Base-by-base conservation (phyloP, 2,329 filamentous ascomycete species). In the Ceratocystis variospora region DNA sequence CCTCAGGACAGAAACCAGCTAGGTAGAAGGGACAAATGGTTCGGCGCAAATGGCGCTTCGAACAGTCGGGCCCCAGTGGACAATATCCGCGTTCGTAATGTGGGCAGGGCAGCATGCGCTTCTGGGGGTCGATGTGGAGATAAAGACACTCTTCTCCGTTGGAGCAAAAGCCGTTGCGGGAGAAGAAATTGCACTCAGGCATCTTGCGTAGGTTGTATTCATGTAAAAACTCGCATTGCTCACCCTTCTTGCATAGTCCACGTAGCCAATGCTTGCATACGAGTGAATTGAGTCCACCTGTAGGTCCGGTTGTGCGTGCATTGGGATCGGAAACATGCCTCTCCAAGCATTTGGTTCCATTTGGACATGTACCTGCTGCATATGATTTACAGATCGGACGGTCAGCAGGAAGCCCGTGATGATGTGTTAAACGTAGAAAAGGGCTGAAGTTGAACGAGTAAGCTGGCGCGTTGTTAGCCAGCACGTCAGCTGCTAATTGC, bases 211-310 rank as follows among this genome's bases (percentile, higher is more conserved):
- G 83, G 77, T 99, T 97, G 80, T 96, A 99, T 77, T 97, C 94
- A 81, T 99, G 94, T 62, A 97, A 81, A 73, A 97, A 99, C 79
- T 99, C 94, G 85, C 94, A 99, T 71, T 86, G 85, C 73, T 96
- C 88, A 72, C 93, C 94, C 77, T 97, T 97, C 75, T 99, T 99
- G 81, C 94, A 99, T 22, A 99, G 84, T 0, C 92, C 93, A 70
- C 95, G 89, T 73, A 97, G 86, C 87, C 94, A 97, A 81, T 97
- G 94, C 79, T 99, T 99, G 85, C 94, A 99, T 68, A 99, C 93
- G 17, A 97, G 85, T 73, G 83, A 88, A 77, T 87, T 89, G 74
- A 87, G 87, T 44, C 85, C 85, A 50, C 79, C 76, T 15, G 75
- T 72, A n/a, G 73, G 74, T 67, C 68, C 69, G 44, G 69, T 69